Base-by-base conservation (phyloP, 1,139 yeast species). In the Zhuliangozyma blackwelliae region DNA sequence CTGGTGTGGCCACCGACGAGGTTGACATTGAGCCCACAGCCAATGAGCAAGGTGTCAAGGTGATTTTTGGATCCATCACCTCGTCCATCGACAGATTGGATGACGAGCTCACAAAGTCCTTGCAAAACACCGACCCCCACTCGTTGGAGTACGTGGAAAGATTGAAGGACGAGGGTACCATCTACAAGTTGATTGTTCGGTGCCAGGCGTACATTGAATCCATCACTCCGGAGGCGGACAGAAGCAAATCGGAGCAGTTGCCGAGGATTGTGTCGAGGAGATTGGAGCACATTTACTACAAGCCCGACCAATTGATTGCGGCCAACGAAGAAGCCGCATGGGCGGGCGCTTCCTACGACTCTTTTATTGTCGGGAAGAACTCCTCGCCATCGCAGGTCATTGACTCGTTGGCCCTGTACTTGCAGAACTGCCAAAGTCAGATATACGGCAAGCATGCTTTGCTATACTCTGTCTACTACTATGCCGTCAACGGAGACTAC, bases 141-240 rank as follows among this genome's bases (percentile, higher is more conserved):
- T 86, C 97, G 25, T 82, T 87, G 43, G 98, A 94, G 61, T 94
- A 92, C 62, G 78, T 92, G 49, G 89, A 84, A 50, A 79, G 97
- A 59, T 76, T 94, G 59, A 83, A 85, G 61, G 96, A 90, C 62
- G 98, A 92, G 66, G 74, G 81, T 45, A 68, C 68, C 33, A 72
- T 92, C 40, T 92, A 90, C 68, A 72, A 75, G 40, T 72, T 88
- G 57, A 76, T 92, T 47, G 75, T 92, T 41, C 80, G 96, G 56
- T 80, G 89, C 27, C 98, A 94, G 68, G 63, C 85, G 47, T 90
- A 92, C 62, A 72, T 85, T 55, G 97, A 92, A 63, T 57, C 70
- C 26, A 74, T 79, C 40, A 71, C 78, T 40, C 69, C 81, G 20
- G 65, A 68, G 37, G 22, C 22, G n/a, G 63, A 55, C 10, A 65